phyloP scores from a whole-genome alignment of 108 stramenopile genomes.

The Cylindrotheca closterium region DNA sequence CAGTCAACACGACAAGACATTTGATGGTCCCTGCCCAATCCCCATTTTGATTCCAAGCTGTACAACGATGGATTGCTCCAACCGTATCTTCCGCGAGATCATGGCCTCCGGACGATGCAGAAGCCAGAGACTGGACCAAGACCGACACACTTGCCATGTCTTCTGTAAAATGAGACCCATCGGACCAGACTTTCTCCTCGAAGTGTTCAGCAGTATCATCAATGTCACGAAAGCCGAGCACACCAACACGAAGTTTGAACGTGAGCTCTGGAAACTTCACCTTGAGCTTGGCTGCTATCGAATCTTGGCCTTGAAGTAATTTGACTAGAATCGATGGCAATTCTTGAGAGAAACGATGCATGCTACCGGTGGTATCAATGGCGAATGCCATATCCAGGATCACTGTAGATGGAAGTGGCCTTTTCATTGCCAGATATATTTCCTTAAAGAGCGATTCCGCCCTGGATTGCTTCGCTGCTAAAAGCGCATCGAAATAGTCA shows the following conservation, averaged over 20 bases:
- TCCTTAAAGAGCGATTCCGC: constrained; percentile 38
- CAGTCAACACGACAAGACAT: constrained; percentile 49
- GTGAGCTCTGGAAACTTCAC: constrained; percentile 48
- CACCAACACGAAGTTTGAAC: constrained; percentile 45
- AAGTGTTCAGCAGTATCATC: constrained; percentile 48
- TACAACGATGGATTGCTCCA: constrained; percentile 47
- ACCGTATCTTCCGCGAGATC: constrained; percentile 60
- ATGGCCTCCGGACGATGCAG: constrained; percentile 35
- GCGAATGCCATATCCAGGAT: constrained; percentile 48
- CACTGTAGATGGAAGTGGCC: constrained; percentile 40
- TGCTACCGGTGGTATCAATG: constrained; percentile 63
- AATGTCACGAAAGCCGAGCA: constrained; percentile 50
- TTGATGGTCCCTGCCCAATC: constrained; percentile 57
- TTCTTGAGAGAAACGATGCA: constrained; percentile 41
- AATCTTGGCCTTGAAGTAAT: constrained; percentile 34
- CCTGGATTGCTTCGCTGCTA: constrained; percentile 23
- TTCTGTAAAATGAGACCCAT: constrained; percentile 48
- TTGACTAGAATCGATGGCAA: constrained; percentile 29
- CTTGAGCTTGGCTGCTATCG: constrained; percentile 38
- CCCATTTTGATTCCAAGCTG: constrained; percentile 28
- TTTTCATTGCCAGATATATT: constrained; percentile 51
- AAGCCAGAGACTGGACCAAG: constrained; percentile 15
- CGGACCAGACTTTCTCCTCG: constrained; percentile 24
- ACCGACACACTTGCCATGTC: constrained; percentile 7
- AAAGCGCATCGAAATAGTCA: constrained; percentile 51